Conservation (phyloP, 1,284 basidiomycete species). For the Neonothopanus nambi region DNA sequence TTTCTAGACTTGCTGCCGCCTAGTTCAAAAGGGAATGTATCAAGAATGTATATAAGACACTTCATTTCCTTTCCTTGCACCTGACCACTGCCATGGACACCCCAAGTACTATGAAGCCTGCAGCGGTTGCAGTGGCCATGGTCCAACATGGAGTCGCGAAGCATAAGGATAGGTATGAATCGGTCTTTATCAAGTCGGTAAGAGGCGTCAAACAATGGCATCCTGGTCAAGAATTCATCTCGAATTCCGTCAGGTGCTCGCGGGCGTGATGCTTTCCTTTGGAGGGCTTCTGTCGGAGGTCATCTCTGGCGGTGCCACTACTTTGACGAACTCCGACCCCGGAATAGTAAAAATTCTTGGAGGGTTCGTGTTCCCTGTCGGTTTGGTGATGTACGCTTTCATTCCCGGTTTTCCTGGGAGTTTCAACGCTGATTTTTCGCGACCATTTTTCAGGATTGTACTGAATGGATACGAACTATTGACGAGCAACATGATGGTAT, state of each 20-base stretch:
- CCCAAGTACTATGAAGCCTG: slow-evolving; percentile 59
- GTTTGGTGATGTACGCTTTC: slow-evolving; percentile 66
- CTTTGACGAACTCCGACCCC: slow-evolving; percentile 53
- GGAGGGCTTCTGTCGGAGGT: slow-evolving; percentile 67
- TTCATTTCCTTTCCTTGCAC: too few relatives aligned
- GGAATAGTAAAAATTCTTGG: slow-evolving; percentile 66
- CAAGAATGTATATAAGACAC: too few relatives aligned
- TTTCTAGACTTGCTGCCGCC: neutral
- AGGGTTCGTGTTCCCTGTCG: slow-evolving; percentile 72
- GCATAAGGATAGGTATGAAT: slow-evolving; percentile 61
- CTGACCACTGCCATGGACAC: neutral
- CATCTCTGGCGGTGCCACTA: slow-evolving; percentile 57
- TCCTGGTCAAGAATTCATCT: neutral
- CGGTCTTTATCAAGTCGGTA: slow-evolving; percentile 68
- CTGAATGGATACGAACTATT: slow-evolving; percentile 69
- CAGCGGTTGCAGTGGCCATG: slow-evolving; percentile 57
- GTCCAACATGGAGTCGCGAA: slow-evolving; percentile 59
- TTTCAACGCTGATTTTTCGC: neutral
- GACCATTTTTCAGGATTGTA: slow-evolving; percentile 57
- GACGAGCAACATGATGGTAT: slow-evolving; percentile 74
- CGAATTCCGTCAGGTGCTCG: slow-evolving; percentile 49
- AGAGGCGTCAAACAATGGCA: slow-evolving; percentile 24
- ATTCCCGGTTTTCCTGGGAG: neutral
- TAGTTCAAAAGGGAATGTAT: too few relatives aligned
- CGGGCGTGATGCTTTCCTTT: slow-evolving; percentile 71